Percentiles rank a stretch among this genome's conserved stretches.
Evolutionary conservation across 1,284 basidiomycete species (phyloP).

Genomic region (Cutaneotrichosporon cutaneum): DNA sequence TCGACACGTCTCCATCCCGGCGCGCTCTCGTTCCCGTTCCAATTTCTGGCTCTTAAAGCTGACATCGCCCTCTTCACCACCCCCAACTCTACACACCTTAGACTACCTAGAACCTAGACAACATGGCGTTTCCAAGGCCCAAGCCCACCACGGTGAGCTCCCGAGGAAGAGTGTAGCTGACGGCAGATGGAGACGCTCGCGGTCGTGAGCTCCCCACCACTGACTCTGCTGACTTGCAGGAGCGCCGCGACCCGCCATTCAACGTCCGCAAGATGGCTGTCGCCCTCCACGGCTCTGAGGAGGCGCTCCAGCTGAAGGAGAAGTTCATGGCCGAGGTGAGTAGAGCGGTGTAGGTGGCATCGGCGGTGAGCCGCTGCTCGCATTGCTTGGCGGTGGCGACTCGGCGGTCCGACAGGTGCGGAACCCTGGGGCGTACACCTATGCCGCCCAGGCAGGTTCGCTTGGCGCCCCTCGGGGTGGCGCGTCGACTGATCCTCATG

Average conservation of each 20-base stretch:
- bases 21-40: constrained; percentile 1
- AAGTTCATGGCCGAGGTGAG: constrained; percentile 57
- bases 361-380: background rate
- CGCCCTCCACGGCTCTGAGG: constrained; percentile 51
- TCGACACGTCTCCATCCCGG: background rate
- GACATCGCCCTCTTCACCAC: background rate
- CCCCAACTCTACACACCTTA: background rate
- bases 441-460: too few species aligned
- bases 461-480: too few species aligned
- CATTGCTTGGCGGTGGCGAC: too few species aligned
- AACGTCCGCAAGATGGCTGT: constrained; percentile 54
- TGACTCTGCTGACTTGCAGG: constrained; percentile 33
- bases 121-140: constrained; percentile 51
- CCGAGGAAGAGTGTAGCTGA: background rate
- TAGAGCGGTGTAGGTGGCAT: background rate
- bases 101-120: background rate
- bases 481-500: too few species aligned
- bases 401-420: too few species aligned
- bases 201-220: constrained; percentile 31
- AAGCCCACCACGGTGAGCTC: constrained; percentile 50
- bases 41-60: background rate
- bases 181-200: constrained; percentile 50
- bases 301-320: constrained; percentile 51
- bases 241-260: constrained; percentile 57
- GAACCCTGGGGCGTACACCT: too few species aligned